A percentile compares a stretch with the other conserved stretches of the same genome.
phyloP scores from a whole-genome alignment of 2,329 filamentous ascomycete species.

The Cryphonectria japonica region DNA sequence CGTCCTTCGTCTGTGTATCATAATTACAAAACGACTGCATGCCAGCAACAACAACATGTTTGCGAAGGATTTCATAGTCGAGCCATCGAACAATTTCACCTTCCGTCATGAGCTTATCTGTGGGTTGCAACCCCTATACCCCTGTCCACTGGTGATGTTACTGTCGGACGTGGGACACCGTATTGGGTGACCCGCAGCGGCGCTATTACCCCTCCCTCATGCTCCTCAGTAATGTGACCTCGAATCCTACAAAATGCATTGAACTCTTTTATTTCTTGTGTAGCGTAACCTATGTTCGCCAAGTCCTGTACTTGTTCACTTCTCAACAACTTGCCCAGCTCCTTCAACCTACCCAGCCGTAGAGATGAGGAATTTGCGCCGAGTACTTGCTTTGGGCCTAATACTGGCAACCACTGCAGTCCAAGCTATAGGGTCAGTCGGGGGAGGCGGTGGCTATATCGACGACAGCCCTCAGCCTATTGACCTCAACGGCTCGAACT shows the following conservation, averaged over 20 bases:
- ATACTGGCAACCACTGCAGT: neutral
- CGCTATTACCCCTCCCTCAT: neutral
- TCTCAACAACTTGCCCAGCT: neutral
- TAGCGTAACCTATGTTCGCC: neutral
- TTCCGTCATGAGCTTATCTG: neutral
- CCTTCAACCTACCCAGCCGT: neutral
- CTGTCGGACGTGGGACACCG: neutral
- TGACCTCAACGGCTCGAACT: constrained; percentile 54
- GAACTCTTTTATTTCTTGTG: too few relatives aligned
- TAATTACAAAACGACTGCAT: neutral
- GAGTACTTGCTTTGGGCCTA: neutral
- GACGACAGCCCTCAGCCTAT: constrained; percentile 43
- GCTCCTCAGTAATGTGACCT: neutral
- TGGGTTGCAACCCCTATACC: neutral
- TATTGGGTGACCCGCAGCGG: neutral
- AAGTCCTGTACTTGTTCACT: neutral
- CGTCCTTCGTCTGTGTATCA: neutral
- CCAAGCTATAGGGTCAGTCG: constrained; percentile 10
- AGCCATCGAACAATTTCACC: neutral
- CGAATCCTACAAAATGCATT: neutral
- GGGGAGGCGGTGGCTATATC: constrained; percentile 33
- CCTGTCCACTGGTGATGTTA: neutral
- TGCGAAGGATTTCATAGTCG: neutral
- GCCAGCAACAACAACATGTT: neutral
- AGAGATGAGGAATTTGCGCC: neutral